Conservation (phyloP, 768 basidiomycete species). For the Tulasnella calospora region DNA sequence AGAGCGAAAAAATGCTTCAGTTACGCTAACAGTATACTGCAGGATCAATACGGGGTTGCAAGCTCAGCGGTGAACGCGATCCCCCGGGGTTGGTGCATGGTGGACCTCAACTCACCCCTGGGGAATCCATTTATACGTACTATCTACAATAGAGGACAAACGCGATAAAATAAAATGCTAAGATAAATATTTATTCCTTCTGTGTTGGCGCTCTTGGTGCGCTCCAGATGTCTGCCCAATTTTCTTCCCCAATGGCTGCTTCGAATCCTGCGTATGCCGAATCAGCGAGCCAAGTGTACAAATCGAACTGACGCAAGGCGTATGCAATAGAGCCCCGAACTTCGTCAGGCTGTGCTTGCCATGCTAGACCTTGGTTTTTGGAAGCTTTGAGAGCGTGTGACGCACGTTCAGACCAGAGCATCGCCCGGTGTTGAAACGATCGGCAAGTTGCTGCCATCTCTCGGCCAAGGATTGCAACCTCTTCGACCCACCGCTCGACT, state of each 20-base stretch:
- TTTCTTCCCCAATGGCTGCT: neutral
- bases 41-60: too few relatives aligned
- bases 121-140: neutral
- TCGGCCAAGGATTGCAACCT: neutral
- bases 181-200: too few relatives aligned
- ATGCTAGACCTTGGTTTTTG: neutral
- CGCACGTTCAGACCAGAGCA: neutral
- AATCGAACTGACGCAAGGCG: neutral
- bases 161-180: too few relatives aligned
- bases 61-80: too few relatives aligned
- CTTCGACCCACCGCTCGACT: neutral
- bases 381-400: neutral
- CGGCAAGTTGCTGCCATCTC: neutral
- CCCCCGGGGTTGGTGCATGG: too few relatives aligned
- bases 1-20: too few relatives aligned
- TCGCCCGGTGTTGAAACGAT: neutral
- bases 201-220: neutral
- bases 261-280: neutral
- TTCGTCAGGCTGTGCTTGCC: neutral
- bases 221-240: neutral
- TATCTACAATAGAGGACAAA: too few relatives aligned
- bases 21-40: too few relatives aligned
- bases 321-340: neutral
- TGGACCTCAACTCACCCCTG: too few relatives aligned
- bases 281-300: neutral